Percentiles rank a stretch among this genome's conserved stretches.
Conservation (phyloP, 2,329 filamentous ascomycete species). For the Didymella lethalis region DNA sequence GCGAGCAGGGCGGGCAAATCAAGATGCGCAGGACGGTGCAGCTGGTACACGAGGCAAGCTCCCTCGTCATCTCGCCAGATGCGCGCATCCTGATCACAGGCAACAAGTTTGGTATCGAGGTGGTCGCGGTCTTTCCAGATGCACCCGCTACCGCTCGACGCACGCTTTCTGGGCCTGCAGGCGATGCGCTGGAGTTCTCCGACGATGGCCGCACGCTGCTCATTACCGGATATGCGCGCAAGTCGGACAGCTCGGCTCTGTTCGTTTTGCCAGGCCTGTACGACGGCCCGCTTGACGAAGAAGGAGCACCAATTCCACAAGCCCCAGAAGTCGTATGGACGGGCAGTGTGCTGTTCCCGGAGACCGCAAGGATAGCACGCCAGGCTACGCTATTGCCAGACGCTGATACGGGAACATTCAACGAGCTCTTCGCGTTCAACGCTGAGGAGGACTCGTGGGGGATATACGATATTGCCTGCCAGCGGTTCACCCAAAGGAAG, state of each 20-base stretch:
- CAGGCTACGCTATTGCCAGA: conserved; percentile 52
- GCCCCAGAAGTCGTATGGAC: conserved; percentile 51
- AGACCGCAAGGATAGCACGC: conserved; percentile 48
- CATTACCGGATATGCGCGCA: conserved; percentile 49
- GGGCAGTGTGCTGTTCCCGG: conserved; percentile 52
- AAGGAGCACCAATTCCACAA: conserved; percentile 50
- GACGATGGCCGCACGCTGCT: conserved; percentile 52
- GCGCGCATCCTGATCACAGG: conserved; percentile 84
- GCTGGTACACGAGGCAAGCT: conserved; percentile 78
- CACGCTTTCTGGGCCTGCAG: conserved; percentile 48
- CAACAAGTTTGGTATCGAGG: conserved; percentile 88
- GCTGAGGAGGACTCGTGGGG: conserved; percentile 52
- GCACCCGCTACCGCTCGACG: conserved; percentile 53
- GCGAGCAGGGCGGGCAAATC: conserved; percentile 57
- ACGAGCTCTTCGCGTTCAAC: conserved; percentile 53
- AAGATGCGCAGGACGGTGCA: conserved; percentile 76
- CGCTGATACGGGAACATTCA: conserved; percentile 49
- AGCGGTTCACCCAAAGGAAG: conserved; percentile 50
- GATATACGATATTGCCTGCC: conserved; percentile 50
- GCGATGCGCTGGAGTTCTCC: conserved; percentile 51
- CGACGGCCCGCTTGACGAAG: conserved; percentile 51
- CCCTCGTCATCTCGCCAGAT: conserved; percentile 81
- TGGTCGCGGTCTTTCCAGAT: conserved; percentile 74
- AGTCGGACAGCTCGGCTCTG: conserved; percentile 47
- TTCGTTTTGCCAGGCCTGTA: conserved; percentile 51